Base-by-base conservation (phyloP, 805 yeast species). In the Starmera pachycereana region DNA sequence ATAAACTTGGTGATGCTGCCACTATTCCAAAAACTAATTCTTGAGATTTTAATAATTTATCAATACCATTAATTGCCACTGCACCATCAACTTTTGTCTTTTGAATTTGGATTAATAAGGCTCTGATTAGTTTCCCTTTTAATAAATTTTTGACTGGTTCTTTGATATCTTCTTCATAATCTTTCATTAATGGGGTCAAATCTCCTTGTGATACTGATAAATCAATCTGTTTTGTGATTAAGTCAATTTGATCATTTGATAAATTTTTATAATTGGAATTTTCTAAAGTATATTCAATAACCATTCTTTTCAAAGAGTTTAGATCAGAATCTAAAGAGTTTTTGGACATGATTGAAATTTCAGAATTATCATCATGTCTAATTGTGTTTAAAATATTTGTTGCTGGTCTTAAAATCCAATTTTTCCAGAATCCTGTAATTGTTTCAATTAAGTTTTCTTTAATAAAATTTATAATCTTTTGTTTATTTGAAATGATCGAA, bases 71-170 rank as follows among this genome's bases (percentile, higher is more conserved):
- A 44, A 90, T 73, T 0, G 96, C 97, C 6, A 88, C 65, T 31
- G 84, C 88, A 8, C 95, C 96, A 57, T 90, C 98, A 7, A 92
- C 97, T 60, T 90, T 90, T 11, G 95, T 81, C 61, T 92, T 90
- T 58, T 90, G 98, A n/a, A 92, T 68, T 59, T 92, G 97, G 45
- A 90, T 89, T 52, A 92, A 63, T 36, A 92, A 58, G 12, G 89
- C 78, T 40, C 95, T 70, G 8, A 88, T 60, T 47, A 90, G 69
- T 41, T 78, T 75, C 4, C 97, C 98, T 12, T 62, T 60, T 2
- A 63, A 41, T 3, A 88, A 42, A 31, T 80, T 77, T 40, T 66
- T 69, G 36, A 88, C 53, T 0, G 97, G 97, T 6, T 66, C 57
- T 42, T 76, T 73, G 42, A 92, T 64, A 48, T 87, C 90, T 22